Base-by-base conservation (phyloP, 2,329 filamentous ascomycete genomes). In the Fusarium sp. region DNA sequence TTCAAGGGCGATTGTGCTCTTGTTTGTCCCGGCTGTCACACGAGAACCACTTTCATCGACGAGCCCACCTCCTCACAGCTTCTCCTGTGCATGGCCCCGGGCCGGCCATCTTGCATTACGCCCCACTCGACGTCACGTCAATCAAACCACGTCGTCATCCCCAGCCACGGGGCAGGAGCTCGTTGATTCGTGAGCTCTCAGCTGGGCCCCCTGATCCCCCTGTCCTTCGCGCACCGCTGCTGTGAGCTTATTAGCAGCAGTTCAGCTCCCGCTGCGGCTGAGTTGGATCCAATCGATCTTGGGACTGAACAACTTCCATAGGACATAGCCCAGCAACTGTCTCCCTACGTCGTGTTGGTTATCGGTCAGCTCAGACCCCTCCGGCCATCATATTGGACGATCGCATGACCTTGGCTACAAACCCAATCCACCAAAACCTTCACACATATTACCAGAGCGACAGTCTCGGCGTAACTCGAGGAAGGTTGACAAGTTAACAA, bases 91-190 rank as follows among this genome's bases (percentile, higher is more conserved):
- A 50, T 53, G 41, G 43, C 48, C 47, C 41, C 52, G 34, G 41
- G 48, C 40, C 40, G 40, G 39, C 63, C 56, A 52, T 57, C 50
- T 55, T 61, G 51, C 59, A 50, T 61, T 56, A 37, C 55, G 50
- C 71, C 72, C 72, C 62, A 70, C 73, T 57, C 36, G 12, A 62
- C 54, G 55, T 75, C 71, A 75, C 71, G 59, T 74, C 73, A 71
- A 71, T 59, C 71, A 75, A 68, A 66, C 60, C 60, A 65, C 54
- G 50, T 72, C 71, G 58, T 75, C 69, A 74, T 71, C 63, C 65
- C 65, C 61, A 68, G 47, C 59, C 66, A 67, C 66, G 57, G 60
- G 50, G 70, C 58, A 56, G 60, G 61, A 68, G 65, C 51, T 62
- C 62, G 60, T 59, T 69, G 64, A 60, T 71, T 68, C 58, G 66